A percentile compares a stretch with the other conserved stretches of the same genome.
These are phyloP conservation scores for Aureobasidium sp. DNA, from an alignment of 2,329 filamentous ascomycete genomes.

Conservation along the genomic window DNA sequence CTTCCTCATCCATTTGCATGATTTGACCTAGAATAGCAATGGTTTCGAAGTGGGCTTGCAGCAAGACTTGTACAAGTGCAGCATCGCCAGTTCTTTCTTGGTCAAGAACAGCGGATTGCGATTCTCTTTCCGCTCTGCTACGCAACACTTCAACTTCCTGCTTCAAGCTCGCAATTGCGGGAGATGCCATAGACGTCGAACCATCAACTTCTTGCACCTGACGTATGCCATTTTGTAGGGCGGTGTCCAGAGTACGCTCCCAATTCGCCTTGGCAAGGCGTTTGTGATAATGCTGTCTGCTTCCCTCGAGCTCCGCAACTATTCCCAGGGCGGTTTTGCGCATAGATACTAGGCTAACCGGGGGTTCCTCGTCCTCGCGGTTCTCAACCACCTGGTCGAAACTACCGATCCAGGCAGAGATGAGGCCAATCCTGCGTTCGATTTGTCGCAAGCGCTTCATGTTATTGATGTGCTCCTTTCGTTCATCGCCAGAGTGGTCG, in stretches of 20 bases:
- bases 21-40: conserved; percentile 75
- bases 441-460: conserved; percentile 78
- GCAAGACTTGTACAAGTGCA: conserved; percentile 68
- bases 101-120: conserved; percentile 67
- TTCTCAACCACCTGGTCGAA: conserved; percentile 76
- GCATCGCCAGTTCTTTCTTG: conserved; percentile 76
- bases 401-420: conserved; percentile 88
- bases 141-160: conserved; percentile 83
- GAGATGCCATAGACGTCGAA: conserved; percentile 49
- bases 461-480: conserved; percentile 66
- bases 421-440: conserved; percentile 72
- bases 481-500: conserved; percentile 67
- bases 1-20: conserved; percentile 70
- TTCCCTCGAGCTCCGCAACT: conserved; percentile 78
- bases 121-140: conserved; percentile 70
- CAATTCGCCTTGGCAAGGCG: conserved; percentile 71
- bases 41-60: conserved; percentile 88
- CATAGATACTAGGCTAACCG: conserved; percentile 62
- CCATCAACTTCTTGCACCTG: conserved; percentile 66
- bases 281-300: conserved; percentile 83
- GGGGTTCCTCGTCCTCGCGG: conserved; percentile 56
- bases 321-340: conserved; percentile 85
- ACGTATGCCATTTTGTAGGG: conserved; percentile 72
- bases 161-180: conserved; percentile 58
- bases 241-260: conserved; percentile 81